Evolutionary conservation across 2,329 filamentous ascomycete genomes (phyloP), one percentile per base, ranked within the genome.

Genomic region (Pseudopyricularia javanii): DNA sequence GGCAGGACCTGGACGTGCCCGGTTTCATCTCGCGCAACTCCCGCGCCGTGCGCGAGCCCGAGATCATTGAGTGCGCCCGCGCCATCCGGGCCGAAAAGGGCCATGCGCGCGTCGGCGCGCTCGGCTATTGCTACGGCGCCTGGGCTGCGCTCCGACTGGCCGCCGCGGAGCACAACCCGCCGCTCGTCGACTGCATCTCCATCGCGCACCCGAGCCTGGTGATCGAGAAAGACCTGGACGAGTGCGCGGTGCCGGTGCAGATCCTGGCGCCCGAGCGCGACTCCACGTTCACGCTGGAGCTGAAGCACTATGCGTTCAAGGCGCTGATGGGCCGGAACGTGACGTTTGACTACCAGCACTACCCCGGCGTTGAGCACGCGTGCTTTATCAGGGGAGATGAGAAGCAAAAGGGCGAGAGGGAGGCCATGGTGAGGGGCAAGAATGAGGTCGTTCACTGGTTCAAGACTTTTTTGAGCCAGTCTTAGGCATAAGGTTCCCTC

Each of bases 41-140:
- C 54, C 69, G 69, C 28, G 64, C 64, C 0, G 56, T 59, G 2
- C 70, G 70, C 53, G 60, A 59, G 40, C 68, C 69, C 2, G 67
- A 71, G 51, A 68, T 76, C 32, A 59, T 69, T 32, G 62, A 56
- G 3, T 68, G 61, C 30, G 70, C 70, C 3, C 56, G 59, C 33
- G 63, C 63, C 0, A 61, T 75, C 48, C 60, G 65, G 3, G 56
- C 62, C 9, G 58, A 63, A 51, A 63, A 69, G 57, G 56, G 58
- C 5, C 54, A 54, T 47, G 14, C 20, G 2, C 67, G 63, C 34
- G 55, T 75, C 11, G 74, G 63, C 3, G 73, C 71, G 0, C 61
- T 74, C 2, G 75, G 74, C 2, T 78, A 67, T 57, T 78, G 75
- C 62, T 78, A 68, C 52, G 74, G 75, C 14, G 74, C 73, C 6